Percentiles rank a stretch among this genome's conserved stretches.
phyloP scores from a whole-genome alignment of 176 grass and related monocot species.

The Elaeis guineensis region DNA sequence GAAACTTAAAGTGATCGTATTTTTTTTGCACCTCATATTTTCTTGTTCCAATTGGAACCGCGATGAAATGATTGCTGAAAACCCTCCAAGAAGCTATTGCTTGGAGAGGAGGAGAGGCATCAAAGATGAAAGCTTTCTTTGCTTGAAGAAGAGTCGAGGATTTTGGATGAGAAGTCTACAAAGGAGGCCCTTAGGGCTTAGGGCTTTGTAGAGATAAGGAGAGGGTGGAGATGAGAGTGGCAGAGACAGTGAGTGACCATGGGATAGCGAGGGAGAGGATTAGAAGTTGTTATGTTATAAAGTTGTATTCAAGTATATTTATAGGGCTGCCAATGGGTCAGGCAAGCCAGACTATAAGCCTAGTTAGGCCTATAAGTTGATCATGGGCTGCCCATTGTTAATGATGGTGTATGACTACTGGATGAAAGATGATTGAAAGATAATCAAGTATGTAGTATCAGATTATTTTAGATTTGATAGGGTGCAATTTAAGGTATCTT shows the following conservation, averaged over 20 bases:
- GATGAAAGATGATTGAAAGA: too few species aligned
- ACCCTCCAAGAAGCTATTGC: conserved; percentile 5
- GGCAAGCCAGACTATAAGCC: too few species aligned
- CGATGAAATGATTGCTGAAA: conserved; percentile 8
- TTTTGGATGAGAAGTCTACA: neutral
- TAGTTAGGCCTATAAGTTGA: too few species aligned
- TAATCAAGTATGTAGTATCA: too few species aligned
- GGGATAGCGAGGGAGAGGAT: neutral
- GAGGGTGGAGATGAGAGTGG: neutral
- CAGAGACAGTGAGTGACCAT: conserved; percentile 1
- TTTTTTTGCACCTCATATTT: conserved; percentile 22
- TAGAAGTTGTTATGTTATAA: too few species aligned
- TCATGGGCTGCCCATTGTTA: too few species aligned
- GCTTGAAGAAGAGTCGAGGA: neutral
- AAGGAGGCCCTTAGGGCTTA: neutral
- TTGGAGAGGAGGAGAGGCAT: conserved; percentile 1
- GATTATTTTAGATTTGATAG: too few species aligned
- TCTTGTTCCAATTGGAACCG: conserved; percentile 13
- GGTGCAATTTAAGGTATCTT: too few species aligned
- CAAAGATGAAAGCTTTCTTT: neutral
- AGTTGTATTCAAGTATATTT: too few species aligned
- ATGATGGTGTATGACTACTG: too few species aligned
- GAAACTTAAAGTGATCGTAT: too few species aligned
- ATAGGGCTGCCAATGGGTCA: too few species aligned
- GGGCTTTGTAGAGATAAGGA: conserved; percentile 8